Conservation (phyloP, 202 grass and related monocot species). For the Cymbopogon flexuosus region DNA sequence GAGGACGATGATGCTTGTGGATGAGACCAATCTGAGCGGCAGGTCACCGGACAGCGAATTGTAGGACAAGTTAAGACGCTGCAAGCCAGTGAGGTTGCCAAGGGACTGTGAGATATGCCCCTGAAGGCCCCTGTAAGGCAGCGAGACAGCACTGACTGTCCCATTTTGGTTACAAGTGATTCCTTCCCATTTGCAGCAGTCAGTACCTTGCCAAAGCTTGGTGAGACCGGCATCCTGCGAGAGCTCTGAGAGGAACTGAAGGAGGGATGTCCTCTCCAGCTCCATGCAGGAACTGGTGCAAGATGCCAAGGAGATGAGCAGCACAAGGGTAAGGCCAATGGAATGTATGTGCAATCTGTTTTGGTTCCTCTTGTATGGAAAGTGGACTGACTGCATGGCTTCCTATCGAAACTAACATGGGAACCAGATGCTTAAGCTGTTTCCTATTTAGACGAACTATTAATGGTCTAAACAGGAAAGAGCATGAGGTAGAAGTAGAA, state of each 20-base stretch:
- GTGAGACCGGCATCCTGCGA: background rate
- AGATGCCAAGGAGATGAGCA: constrained; percentile 23
- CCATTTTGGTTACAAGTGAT: constrained; percentile 32
- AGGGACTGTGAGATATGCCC: constrained; percentile 38
- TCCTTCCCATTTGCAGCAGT: constrained; percentile 60
- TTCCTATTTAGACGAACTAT: background rate
- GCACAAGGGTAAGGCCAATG: constrained; percentile 1
- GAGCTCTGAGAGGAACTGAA: constrained; percentile 39
- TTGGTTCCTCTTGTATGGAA: background rate
- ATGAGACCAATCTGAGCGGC: constrained; percentile 27
- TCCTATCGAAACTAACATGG: background rate
- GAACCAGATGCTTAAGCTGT: background rate
- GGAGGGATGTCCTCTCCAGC: constrained; percentile 40
- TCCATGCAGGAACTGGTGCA: constrained; percentile 36
- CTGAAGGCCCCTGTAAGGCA: constrained; percentile 25
- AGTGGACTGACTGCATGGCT: constrained; percentile 18
- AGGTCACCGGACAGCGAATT: constrained; percentile 39
- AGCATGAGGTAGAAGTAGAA: background rate
- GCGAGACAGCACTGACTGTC: background rate
- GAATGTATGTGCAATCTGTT: background rate
- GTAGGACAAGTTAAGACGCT: constrained; percentile 37
- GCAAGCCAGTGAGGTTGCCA: constrained; percentile 31
- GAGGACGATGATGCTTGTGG: constrained; percentile 31
- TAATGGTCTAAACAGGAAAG: background rate
- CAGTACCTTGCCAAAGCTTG: background rate